A percentile compares a stretch with the other conserved stretches of the same genome.
Conservation (phyloP, 116 monocot genomes). For the Iris pallida region DNA sequence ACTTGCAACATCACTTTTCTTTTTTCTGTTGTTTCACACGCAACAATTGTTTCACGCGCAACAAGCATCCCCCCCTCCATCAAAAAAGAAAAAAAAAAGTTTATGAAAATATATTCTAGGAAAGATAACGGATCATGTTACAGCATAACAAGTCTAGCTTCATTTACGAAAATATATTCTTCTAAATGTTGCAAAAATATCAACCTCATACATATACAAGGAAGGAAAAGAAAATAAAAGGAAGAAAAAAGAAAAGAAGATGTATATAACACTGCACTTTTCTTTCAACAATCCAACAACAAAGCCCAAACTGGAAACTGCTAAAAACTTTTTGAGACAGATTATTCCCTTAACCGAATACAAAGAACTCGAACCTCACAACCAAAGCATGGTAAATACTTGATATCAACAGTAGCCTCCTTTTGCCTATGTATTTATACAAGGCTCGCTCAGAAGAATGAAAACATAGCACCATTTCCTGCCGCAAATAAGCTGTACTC, state of each 20-base stretch:
- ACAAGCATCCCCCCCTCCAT: no score
- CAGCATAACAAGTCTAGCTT: no score
- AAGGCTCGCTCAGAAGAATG: conserved; percentile 16
- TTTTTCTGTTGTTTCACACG: no score
- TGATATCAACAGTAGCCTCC: neutral
- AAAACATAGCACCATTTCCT: conserved; percentile 6
- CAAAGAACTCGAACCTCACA: conserved; percentile 1
- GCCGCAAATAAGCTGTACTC: conserved; percentile 12
- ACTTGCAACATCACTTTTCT: no score
- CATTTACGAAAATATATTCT: no score
- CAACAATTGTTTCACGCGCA: no score
- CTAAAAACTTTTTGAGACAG: neutral
- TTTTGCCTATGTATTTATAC: conserved; percentile 1
- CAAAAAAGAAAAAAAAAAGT: no score
- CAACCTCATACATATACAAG: no score
- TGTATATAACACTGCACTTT: neutral
- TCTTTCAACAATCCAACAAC: neutral
- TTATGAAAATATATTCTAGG: no score
- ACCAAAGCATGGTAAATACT: neutral
- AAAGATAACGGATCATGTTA: no score
- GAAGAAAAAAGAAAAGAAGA: neutral
- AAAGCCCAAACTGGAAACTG: neutral
- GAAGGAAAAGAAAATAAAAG: no score
- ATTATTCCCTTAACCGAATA: neutral
- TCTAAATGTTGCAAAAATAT: no score